Percentiles rank a stretch among this genome's conserved stretches.
Evolutionary conservation across 2,329 filamentous ascomycete genomes (phyloP).

Genomic region (Fusarium oxysporum): DNA sequence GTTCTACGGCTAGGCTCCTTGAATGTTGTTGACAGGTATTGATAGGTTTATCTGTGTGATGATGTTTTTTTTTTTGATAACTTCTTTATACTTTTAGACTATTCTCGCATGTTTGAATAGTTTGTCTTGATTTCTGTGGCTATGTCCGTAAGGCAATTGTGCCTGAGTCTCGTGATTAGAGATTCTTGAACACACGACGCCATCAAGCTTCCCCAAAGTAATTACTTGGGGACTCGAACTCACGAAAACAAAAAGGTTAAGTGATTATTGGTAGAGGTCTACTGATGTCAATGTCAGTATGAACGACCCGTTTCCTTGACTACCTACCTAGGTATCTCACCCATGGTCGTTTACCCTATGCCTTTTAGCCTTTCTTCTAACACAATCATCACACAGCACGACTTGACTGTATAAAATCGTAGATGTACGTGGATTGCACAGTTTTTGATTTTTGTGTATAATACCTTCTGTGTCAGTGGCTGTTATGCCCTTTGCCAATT

Average conservation of each 20-base stretch:
- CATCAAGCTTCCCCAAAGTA: neutral
- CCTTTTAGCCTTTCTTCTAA: neutral
- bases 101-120: neutral
- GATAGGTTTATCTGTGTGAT: neutral
- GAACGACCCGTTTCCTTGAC: neutral
- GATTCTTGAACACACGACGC: neutral
- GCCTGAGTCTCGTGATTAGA: neutral
- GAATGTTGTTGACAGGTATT: neutral
- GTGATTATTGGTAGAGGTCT: neutral
- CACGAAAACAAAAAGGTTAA: neutral
- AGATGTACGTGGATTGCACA: neutral
- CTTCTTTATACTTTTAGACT: no score
- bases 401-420: neutral
- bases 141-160: neutral
- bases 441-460: neutral
- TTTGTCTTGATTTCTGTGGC: neutral
- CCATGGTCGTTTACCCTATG: neutral
- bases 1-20: neutral
- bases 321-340: neutral
- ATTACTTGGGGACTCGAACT: neutral
- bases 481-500: neutral
- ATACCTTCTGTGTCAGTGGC: no score
- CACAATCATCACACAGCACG: neutral
- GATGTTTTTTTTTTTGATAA: neutral
- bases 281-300: neutral